Evolutionary conservation across 2,329 filamentous ascomycete genomes (phyloP).

Genomic region (Arachnomyces sp.): DNA sequence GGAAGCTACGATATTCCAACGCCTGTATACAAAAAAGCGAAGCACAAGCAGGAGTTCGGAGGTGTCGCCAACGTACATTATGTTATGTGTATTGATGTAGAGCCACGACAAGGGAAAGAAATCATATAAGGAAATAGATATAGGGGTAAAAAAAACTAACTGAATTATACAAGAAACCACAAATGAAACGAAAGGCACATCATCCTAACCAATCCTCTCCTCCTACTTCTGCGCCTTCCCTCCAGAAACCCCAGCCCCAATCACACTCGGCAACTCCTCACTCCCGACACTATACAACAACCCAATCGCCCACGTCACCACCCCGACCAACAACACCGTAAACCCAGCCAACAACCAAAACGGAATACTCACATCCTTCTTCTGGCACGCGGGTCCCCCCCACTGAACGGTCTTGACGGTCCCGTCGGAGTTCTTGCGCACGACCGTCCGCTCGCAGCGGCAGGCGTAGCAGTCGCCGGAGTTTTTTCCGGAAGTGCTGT

Average conservation of each 20-base stretch:
- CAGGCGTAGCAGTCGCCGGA: slow-evolving; percentile 67
- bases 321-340: slow-evolving; percentile 59
- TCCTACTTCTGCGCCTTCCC: slow-evolving; percentile 44
- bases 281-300: slow-evolving; percentile 77
- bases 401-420: slow-evolving; percentile 61
- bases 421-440: slow-evolving; percentile 40
- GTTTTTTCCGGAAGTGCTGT: slow-evolving; percentile 35
- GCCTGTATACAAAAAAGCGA: too few relatives aligned
- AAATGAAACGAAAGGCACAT: too few relatives aligned
- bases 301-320: slow-evolving; percentile 64
- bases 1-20: too few relatives aligned
- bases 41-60: too few relatives aligned
- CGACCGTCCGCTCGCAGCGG: slow-evolving; percentile 57
- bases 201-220: too few relatives aligned
- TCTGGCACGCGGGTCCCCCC: slow-evolving; percentile 82
- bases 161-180: too few relatives aligned
- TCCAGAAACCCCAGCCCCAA: slow-evolving; percentile 85
- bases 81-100: too few relatives aligned
- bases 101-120: background rate
- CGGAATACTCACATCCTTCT: slow-evolving; percentile 78
- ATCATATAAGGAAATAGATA: too few relatives aligned
- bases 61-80: too few relatives aligned
- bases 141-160: too few relatives aligned
- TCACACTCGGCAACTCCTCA: slow-evolving; percentile 84
- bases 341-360: slow-evolving; percentile 83